Evolutionary conservation across 2,329 filamentous ascomycete genomes (phyloP).

Genomic region (Fusarium nematophilum): DNA sequence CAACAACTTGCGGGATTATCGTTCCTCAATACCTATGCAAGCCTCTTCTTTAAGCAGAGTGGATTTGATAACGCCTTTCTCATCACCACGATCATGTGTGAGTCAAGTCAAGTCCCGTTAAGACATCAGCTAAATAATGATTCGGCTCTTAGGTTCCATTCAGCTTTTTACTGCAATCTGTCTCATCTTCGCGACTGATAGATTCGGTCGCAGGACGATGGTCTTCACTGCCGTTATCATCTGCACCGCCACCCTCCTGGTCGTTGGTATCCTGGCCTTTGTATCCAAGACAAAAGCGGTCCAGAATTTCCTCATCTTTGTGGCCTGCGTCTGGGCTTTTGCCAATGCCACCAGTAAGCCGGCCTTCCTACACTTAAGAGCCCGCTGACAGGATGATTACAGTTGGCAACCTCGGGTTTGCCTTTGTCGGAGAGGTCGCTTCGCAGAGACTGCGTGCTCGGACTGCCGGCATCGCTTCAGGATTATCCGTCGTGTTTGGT

Average conservation of each 20-base stretch:
- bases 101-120: neutral
- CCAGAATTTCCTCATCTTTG: conserved; percentile 17
- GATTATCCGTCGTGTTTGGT: conserved; percentile 19
- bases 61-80: conserved; percentile 22
- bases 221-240: conserved; percentile 8
- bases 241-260: conserved; percentile 9
- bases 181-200: conserved; percentile 20
- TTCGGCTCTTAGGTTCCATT: conserved; percentile 8
- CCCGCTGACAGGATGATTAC: too few relatives aligned
- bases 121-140: too few relatives aligned
- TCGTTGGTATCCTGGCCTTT: conserved; percentile 16
- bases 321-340: conserved; percentile 22
- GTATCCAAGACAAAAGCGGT: conserved; percentile 7
- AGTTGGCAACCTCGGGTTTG: conserved; percentile 12
- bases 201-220: conserved; percentile 15
- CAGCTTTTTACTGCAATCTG: conserved; percentile 5
- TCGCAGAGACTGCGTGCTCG: conserved; percentile 17
- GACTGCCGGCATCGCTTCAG: conserved; percentile 18
- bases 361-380: too few relatives aligned
- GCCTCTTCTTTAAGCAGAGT: conserved; percentile 20
- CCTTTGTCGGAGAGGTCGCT: conserved; percentile 21
- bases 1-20: conserved; percentile 26
- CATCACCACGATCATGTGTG: conserved; percentile 22
- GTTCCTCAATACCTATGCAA: conserved; percentile 22
- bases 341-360: conserved; percentile 4